Base-by-base conservation (phyloP, 140 eudicot genomes). In the Flaveria floridana region DNA sequence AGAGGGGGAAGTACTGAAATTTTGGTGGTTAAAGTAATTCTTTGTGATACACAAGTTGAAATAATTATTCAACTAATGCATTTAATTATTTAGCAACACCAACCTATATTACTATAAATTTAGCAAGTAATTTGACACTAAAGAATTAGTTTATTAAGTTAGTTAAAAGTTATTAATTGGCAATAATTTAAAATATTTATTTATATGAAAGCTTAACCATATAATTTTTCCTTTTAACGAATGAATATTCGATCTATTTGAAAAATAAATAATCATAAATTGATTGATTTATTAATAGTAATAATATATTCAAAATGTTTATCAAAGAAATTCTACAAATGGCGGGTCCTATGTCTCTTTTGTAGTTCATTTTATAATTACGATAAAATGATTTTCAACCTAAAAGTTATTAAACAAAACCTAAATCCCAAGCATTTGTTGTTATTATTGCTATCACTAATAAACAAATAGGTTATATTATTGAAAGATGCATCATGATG, bases 1-100 rank as follows among this genome's bases (percentile, higher is more conserved):
- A 13, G 62, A 8, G 63, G 18, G 37, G 7, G 42, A 25, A 77
- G 4, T 58, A 26, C 7, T 44, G 28, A 59, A 77, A 59, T 59
- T 15, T 46, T 58, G 59, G 44, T 61, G 39, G 50, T 65, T 48
- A 28, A n/a, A 47, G 34, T 28, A 23, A 23, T 25, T 44, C 15
- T 16, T 4, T 65, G 62, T 23, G 15, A 51, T n/a, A 64, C 37
- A 62, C 73, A 72, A 72, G 46, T 28, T 71, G 63, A 20, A 30
- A 79, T 52, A 64, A 76, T 55, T 76, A 53, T 65, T 53, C 83
- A 79, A 55, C 79, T 41, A 79, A 79, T 72, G 44, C 70, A 42
- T 41, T n/a, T 15, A 53, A 18, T 18, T 67, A 67, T 41, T 67
- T 48, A 11, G 26, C 23, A 21, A 47, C 61, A 69, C 59, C 59